Conservation (phyloP, 768 basidiomycete genomes). For the Lyophyllum semitale region DNA sequence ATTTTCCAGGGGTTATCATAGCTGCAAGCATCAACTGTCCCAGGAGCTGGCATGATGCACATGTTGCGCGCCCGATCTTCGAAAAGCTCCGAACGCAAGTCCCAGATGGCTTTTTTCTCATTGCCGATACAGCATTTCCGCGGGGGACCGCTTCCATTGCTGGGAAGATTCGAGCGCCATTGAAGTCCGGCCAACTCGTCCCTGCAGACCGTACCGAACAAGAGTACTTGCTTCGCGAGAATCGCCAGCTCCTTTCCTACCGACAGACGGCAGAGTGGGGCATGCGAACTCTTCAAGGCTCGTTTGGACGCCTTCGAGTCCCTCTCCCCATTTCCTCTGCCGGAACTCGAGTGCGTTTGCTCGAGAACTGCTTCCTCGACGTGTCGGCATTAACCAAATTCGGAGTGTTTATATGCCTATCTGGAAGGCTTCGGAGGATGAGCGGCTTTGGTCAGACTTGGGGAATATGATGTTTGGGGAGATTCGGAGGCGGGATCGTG, state of each 20-base stretch:
- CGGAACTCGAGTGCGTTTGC: constrained; percentile 24
- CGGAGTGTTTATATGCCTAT: constrained; percentile 23
- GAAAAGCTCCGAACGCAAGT: constrained; percentile 23
- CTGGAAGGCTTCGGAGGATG: constrained; percentile 3
- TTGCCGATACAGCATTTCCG: constrained; percentile 40
- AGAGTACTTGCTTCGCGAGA: neutral
- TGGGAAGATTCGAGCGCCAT: constrained; percentile 27
- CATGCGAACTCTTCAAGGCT: constrained; percentile 44
- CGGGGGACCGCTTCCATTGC: constrained; percentile 13
- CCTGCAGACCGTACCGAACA: constrained; percentile 1
- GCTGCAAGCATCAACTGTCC: constrained; percentile 34
- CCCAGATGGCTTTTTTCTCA: constrained; percentile 32
- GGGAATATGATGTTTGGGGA: constrained; percentile 1
- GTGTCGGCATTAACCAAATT: constrained; percentile 46
- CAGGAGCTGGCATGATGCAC: constrained; percentile 45
- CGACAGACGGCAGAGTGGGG: constrained; percentile 58
- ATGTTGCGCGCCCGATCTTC: constrained; percentile 33
- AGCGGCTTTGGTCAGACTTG: neutral
- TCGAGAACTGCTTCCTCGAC: constrained; percentile 32
- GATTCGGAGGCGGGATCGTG: neutral
- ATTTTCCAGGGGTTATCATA: constrained; percentile 33
- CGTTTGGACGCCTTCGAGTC: constrained; percentile 45
- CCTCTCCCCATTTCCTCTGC: constrained; percentile 36
- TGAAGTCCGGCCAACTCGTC: constrained; percentile 26
- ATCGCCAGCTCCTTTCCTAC: constrained; percentile 40